Evolutionary conservation across 768 basidiomycete genomes (phyloP), one percentile per base, ranked within the genome.

Genomic region (Pulveroboletus sp.): DNA sequence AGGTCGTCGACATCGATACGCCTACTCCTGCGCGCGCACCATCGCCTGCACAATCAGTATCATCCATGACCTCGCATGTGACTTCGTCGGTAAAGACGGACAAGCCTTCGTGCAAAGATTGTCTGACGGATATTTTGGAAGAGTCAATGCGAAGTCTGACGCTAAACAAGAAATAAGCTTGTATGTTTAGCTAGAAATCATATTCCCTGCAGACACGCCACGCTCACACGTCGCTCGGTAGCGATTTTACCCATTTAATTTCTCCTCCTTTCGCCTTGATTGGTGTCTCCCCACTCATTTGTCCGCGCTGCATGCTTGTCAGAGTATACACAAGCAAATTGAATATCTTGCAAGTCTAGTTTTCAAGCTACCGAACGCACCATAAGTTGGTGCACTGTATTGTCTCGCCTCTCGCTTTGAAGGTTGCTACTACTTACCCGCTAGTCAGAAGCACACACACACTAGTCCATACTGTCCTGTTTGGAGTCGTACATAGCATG

Each of bases 1-100:
- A 76, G 39, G 80, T 92, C 46, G 89, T 93, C 58, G 88, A 91
- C 65, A 74, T 92, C 51, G 87, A 89, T 4, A 38, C 31, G 41
- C 68, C 66, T 18, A 17, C 42, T 13, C 47, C 50, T 47, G 14
- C 37, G 8, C 43, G 14, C 11, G 36, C 48, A 1, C 39, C 53
- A 10, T 38, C 32, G 17, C 32, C 44, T 6, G 30, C 17, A 1
- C 43, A 14, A 21, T 21, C 52, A 14, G 32, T 6, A 33, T 14
- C 32, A 8, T 42, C 57, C 10, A 10, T 51, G 14, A 15, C 42
- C 28, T 35, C 43, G 42, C 47, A 45, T 9, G n/a, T n/a, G 9
- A 6, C 50, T 1, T 35, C 51, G 49, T 38, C 51, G 30, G 26
- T 54, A 49, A 62, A 54, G 57, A 36, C 42, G 54, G 57, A 33